Percentiles rank a stretch among this genome's conserved stretches.
These are phyloP conservation scores for Penicillium cinerascens DNA, from an alignment of 495 filamentous ascomycete genomes.

Conservation along the genomic window DNA sequence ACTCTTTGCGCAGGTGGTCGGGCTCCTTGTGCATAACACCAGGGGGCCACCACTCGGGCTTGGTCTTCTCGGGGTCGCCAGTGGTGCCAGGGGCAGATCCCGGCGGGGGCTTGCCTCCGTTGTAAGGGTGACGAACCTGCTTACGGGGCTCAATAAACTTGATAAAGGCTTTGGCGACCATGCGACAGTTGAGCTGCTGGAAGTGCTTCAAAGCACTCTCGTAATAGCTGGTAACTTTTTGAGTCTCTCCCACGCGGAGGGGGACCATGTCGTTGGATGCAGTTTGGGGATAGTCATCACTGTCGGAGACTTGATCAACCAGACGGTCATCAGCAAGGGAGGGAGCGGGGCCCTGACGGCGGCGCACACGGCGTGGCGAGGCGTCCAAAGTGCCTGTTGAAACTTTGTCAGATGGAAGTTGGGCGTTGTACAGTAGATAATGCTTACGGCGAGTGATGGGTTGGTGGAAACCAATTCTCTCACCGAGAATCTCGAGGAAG, in stretches of 20 bases:
- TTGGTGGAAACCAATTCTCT: conserved; percentile 30
- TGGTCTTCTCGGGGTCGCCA: conserved; percentile 52
- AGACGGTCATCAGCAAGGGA: conserved; percentile 18
- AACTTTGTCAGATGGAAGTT: neutral
- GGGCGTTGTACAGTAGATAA: neutral
- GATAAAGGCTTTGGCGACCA: conserved; percentile 74
- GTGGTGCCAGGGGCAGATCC: conserved; percentile 36
- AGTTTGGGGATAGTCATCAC: conserved; percentile 20
- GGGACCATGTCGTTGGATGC: conserved; percentile 33
- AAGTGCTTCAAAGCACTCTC: conserved; percentile 56
- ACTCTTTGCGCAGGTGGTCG: conserved; percentile 74
- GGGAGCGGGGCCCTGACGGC: conserved; percentile 26
- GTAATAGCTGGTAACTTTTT: conserved; percentile 38
- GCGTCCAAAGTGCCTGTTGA: conserved; percentile 14
- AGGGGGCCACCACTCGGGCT: conserved; percentile 81
- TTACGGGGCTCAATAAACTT: conserved; percentile 82
- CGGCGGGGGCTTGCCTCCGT: conserved; percentile 46
- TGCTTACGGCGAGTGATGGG: conserved; percentile 31
- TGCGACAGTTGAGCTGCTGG: conserved; percentile 68
- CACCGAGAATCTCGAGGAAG: conserved; percentile 37
- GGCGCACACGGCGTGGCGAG: conserved; percentile 33
- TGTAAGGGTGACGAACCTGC: conserved; percentile 64
- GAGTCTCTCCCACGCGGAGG: conserved; percentile 37
- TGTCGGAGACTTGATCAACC: conserved; percentile 26
- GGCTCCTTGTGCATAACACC: conserved; percentile 70